These are phyloP conservation scores for Cytospora piceicola DNA, from an alignment of 2,329 filamentous ascomycete species.

Conservation along the genomic window DNA sequence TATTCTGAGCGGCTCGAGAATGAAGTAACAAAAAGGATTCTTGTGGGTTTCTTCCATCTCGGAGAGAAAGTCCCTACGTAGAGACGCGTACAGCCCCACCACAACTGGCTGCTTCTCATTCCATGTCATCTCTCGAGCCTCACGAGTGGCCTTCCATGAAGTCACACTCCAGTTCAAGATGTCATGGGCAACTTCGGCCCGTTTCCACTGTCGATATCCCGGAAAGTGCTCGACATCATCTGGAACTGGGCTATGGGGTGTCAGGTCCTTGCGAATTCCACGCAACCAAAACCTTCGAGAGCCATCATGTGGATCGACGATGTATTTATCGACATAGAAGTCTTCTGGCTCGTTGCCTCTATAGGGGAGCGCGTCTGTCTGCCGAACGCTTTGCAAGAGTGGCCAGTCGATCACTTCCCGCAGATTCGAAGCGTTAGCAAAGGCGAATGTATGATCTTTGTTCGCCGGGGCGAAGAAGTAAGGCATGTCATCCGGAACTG, in stretches of 20 bases:
- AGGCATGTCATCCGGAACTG: conserved; percentile 65
- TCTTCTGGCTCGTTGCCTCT: conserved; percentile 48
- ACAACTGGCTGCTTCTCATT: conserved; percentile 79
- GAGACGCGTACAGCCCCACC: conserved; percentile 71
- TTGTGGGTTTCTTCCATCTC: conserved; percentile 44
- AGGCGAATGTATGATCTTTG: conserved; percentile 37
- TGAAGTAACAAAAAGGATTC: conserved; percentile 62
- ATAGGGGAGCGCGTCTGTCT: conserved; percentile 43
- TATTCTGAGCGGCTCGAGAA: conserved; percentile 75
- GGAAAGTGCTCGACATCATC: conserved; percentile 51
- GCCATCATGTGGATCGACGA: conserved; percentile 64
- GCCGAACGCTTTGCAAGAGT: conserved; percentile 49
- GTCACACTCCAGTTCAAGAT: conserved; percentile 85
- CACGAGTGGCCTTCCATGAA: conserved; percentile 28
- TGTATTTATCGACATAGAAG: conserved; percentile 58
- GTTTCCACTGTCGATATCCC: conserved; percentile 48
- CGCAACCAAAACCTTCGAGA: conserved; percentile 63
- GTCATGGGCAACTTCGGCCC: conserved; percentile 47
- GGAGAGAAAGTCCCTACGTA: conserved; percentile 84
- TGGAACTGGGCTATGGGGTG: conserved; percentile 68
- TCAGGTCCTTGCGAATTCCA: conserved; percentile 60
- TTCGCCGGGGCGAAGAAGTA: conserved; percentile 77
- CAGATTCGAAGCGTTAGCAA: conserved; percentile 31
- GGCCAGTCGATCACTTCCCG: conserved; percentile 63
- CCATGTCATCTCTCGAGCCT: conserved; percentile 48